Conservation (phyloP, 2,329 filamentous ascomycete species). For the Coniosporium tulheliwenetii region DNA sequence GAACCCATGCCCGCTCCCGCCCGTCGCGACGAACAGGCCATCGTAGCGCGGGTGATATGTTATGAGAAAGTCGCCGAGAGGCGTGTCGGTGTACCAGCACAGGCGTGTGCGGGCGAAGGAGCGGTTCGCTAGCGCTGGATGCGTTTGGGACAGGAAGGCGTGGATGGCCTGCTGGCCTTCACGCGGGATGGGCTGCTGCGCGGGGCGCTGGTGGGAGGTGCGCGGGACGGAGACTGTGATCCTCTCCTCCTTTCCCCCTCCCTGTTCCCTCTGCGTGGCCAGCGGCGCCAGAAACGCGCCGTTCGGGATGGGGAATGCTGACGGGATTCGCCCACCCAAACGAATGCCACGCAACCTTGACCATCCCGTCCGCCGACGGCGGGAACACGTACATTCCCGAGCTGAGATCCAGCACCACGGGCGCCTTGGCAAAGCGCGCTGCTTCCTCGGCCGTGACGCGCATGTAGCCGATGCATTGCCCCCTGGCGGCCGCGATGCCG, state of each 20-base stretch:
- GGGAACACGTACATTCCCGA: conserved; percentile 63
- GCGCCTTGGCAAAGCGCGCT: conserved; percentile 44
- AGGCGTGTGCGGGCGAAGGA: conserved; percentile 31
- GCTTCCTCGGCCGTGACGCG: conserved; percentile 59
- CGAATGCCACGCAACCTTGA: conserved; percentile 35
- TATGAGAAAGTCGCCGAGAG: conserved; percentile 39
- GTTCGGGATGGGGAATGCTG: conserved; percentile 30
- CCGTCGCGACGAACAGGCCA: conserved; percentile 43
- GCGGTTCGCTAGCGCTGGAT: conserved; percentile 18
- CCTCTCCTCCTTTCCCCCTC: conserved; percentile 10
- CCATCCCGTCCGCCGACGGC: conserved; percentile 27
- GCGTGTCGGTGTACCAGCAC: conserved; percentile 43
- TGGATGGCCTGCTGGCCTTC: conserved; percentile 45
- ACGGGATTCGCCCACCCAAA: conserved; percentile 34
- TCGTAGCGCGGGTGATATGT: conserved; percentile 32
- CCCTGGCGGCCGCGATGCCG: conserved; percentile 64
- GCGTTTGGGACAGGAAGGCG: conserved; percentile 5
- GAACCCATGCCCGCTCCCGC: conserved; percentile 46
- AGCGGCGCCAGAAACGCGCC: conserved; percentile 4
- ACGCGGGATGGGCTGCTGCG: conserved; percentile 29
- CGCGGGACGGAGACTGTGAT: conserved; percentile 34
- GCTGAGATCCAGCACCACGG: conserved; percentile 57
- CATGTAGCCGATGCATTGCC: conserved; percentile 67
- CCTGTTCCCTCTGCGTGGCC: conserved; percentile 1
- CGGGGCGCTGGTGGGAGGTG: conserved; percentile 27